phyloP scores from a whole-genome alignment of 169 alveolate species.

The Babesia sp. region DNA sequence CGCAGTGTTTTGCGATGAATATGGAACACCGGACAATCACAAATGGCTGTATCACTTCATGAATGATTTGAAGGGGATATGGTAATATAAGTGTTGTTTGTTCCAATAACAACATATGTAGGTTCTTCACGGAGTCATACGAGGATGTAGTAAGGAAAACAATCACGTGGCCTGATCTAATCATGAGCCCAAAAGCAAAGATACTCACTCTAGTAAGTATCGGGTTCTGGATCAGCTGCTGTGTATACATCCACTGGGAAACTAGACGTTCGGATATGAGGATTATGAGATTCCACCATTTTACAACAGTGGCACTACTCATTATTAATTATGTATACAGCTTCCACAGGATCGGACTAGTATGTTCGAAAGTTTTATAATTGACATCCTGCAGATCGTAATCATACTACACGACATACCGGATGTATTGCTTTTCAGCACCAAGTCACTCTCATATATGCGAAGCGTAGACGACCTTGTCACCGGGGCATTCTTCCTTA shows the following conservation, averaged over 20 bases:
- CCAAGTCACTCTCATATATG: slow-evolving; percentile 64
- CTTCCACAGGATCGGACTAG: slow-evolving; percentile 62
- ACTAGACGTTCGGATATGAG: slow-evolving; percentile 65
- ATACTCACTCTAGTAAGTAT: slow-evolving; percentile 29
- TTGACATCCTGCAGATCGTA: slow-evolving; percentile 22
- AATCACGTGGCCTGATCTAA: slow-evolving; percentile 50
- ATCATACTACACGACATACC: slow-evolving; percentile 77
- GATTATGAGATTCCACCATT: slow-evolving; percentile 64
- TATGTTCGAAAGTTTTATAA: neutral
- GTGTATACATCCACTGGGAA: slow-evolving; percentile 55
- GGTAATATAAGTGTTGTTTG: slow-evolving; percentile 4
- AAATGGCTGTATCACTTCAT: slow-evolving; percentile 56
- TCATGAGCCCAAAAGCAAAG: slow-evolving; percentile 20
- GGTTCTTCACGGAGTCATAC: slow-evolving; percentile 43
- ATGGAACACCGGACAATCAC: slow-evolving; percentile 31
- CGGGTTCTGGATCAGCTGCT: slow-evolving; percentile 66
- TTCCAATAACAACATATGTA: neutral
- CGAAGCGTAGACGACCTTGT: neutral
- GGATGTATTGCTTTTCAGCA: slow-evolving; percentile 67
- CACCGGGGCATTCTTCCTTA: neutral
- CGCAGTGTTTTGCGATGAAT: slow-evolving; percentile 24
- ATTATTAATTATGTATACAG: slow-evolving; percentile 31
- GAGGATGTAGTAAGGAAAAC: slow-evolving; percentile 4
- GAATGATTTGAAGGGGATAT: slow-evolving; percentile 49
- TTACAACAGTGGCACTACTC: slow-evolving; percentile 45